Evolutionary conservation across 1,284 basidiomycete species (phyloP).

Genomic region (Xerocomus nothofagi): DNA sequence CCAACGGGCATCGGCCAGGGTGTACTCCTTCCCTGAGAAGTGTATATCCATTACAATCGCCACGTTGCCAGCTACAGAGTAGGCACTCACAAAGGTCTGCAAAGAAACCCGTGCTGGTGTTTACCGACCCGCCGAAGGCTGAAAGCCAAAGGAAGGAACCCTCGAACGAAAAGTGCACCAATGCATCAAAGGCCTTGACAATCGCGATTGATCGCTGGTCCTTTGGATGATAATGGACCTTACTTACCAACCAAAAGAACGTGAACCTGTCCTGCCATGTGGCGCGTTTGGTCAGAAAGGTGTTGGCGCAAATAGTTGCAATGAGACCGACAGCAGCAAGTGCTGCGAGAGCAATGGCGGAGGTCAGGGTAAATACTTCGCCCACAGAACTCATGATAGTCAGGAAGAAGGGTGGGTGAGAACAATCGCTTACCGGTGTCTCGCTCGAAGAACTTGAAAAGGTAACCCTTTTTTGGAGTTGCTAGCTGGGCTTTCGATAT

Average conservation of each 20-base stretch:
- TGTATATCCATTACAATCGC: not conserved
- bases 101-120: constrained; percentile 64
- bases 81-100: constrained; percentile 71
- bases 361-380: constrained; percentile 63
- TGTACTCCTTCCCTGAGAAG: constrained; percentile 62
- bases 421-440: not conserved
- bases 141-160: constrained; percentile 78
- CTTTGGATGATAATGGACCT: not conserved
- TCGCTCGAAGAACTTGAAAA: no score
- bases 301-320: constrained; percentile 52
- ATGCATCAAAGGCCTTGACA: constrained; percentile 66
- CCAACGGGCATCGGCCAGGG: constrained; percentile 79
- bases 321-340: constrained; percentile 51
- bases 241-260: constrained; percentile 71
- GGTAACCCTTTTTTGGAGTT: no score
- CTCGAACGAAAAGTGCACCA: constrained; percentile 79
- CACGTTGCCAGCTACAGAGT: not conserved
- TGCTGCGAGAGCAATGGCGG: constrained; percentile 61
- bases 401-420: not conserved
- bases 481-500: no score
- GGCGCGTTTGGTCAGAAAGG: constrained; percentile 60
- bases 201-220: constrained; percentile 1
- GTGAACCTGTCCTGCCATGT: constrained; percentile 62
- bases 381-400: constrained; percentile 13
- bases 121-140: constrained; percentile 69